phyloP scores from a whole-genome alignment of 805 yeast species.

The Starmerella scarabaei region DNA sequence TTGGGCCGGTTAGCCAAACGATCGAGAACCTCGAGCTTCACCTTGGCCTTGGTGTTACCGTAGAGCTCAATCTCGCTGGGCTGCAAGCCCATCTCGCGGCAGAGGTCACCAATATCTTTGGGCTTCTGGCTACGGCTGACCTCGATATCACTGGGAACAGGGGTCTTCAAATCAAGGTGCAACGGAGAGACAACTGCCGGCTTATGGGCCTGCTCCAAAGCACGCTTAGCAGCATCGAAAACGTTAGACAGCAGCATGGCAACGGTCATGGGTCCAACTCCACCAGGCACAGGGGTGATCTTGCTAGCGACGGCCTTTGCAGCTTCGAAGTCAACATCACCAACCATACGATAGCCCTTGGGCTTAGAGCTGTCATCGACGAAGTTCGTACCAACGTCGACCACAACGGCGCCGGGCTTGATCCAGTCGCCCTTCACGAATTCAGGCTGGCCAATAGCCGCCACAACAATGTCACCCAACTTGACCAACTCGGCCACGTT shows the following conservation, averaged over 20 bases:
- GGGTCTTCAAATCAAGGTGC: slow-evolving; percentile 40
- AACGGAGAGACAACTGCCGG: slow-evolving; percentile 42
- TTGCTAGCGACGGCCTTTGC: slow-evolving; percentile 50
- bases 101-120: slow-evolving; percentile 61
- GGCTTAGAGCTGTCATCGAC: slow-evolving; percentile 60
- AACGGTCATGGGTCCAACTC: slow-evolving; percentile 99
- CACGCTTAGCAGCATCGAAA: slow-evolving; percentile 56
- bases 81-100: slow-evolving; percentile 68
- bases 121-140: slow-evolving; percentile 84
- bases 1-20: slow-evolving; percentile 51
- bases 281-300: slow-evolving; percentile 96
- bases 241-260: slow-evolving; percentile 89
- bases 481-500: slow-evolving; percentile 46
- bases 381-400: slow-evolving; percentile 93
- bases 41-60: slow-evolving; percentile 85
- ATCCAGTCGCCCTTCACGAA: slow-evolving; percentile 80
- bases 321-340: slow-evolving; percentile 72
- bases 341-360: slow-evolving; percentile 72
- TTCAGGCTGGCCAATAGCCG: slow-evolving; percentile 80
- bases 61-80: slow-evolving; percentile 71
- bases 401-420: slow-evolving; percentile 73
- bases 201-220: slow-evolving; percentile 27
- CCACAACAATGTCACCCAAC: slow-evolving; percentile 79
- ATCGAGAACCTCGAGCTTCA: slow-evolving; percentile 52
- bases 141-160: slow-evolving; percentile 85